These are phyloP conservation scores for Penicillium corylophilum DNA, from an alignment of 2,329 filamentous ascomycete genomes.

Conservation along the genomic window DNA sequence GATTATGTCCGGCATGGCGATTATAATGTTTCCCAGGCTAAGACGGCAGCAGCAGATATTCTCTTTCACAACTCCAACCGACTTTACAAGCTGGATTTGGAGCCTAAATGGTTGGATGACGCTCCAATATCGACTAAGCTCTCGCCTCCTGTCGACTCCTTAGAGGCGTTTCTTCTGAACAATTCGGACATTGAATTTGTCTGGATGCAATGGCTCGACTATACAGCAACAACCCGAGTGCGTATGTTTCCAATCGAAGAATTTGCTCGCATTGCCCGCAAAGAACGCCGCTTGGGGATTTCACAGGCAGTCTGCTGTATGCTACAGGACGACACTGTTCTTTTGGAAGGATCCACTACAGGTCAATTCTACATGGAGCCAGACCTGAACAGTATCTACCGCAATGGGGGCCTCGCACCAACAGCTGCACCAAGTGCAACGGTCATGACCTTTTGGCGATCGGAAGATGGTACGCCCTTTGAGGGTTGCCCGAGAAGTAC, in stretches of 20 bases:
- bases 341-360: slow-evolving; percentile 53
- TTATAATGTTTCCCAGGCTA: slow-evolving; percentile 61
- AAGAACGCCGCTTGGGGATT: slow-evolving; percentile 57
- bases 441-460: slow-evolving; percentile 65
- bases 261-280: slow-evolving; percentile 50
- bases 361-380: slow-evolving; percentile 68
- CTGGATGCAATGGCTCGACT: slow-evolving; percentile 75
- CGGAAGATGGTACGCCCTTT: slow-evolving; percentile 53
- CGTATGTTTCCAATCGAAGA: slow-evolving; percentile 66
- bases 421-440: slow-evolving; percentile 57
- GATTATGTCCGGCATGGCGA: slow-evolving; percentile 66
- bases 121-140: not conserved
- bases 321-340: slow-evolving; percentile 64
- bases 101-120: slow-evolving; percentile 18
- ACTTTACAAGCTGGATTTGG: slow-evolving; percentile 64
- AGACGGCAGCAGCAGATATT: slow-evolving; percentile 63
- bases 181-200: slow-evolving; percentile 62
- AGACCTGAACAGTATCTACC: slow-evolving; percentile 62
- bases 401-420: slow-evolving; percentile 53
- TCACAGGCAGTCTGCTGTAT: slow-evolving; percentile 64
- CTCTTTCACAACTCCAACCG: slow-evolving; percentile 75
- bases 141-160: slow-evolving; percentile 20
- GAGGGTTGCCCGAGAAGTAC: slow-evolving; percentile 65
- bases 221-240: slow-evolving; percentile 66
- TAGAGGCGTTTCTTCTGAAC: slow-evolving; percentile 50